A percentile compares a stretch with the other conserved stretches of the same genome.
Conservation (phyloP, 1,139 yeast species). For the Yamadazyma triangularis region DNA sequence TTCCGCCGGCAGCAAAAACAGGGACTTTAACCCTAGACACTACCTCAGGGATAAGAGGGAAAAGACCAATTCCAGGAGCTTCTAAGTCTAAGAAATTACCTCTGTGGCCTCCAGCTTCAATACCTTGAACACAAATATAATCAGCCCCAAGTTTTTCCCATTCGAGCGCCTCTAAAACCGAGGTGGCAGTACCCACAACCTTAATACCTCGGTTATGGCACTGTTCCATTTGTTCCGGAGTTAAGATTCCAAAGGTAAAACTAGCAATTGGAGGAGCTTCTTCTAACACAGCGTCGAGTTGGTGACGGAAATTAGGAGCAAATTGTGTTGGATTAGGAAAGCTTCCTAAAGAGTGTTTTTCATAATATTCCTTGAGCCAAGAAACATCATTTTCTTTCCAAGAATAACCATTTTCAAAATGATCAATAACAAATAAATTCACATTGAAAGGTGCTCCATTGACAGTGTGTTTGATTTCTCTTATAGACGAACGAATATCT, state of each 20-base stretch:
- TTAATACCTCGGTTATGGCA: constrained; percentile 43
- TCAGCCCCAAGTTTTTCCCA: constrained; percentile 22
- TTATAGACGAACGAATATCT: constrained; percentile 9
- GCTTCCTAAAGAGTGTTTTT: constrained; percentile 24
- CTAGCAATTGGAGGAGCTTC: constrained; percentile 34
- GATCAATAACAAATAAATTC: constrained; percentile 37
- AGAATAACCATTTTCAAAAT: constrained; percentile 7
- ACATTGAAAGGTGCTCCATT: constrained; percentile 26
- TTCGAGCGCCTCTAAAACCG: constrained; percentile 29
- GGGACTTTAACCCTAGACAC: constrained; percentile 27
- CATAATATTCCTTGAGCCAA: constrained; percentile 20
- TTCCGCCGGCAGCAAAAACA: constrained; percentile 45
- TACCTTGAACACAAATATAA: constrained; percentile 46
- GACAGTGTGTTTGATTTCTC: constrained; percentile 11
- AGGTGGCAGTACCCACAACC: constrained; percentile 48
- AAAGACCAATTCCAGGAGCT: constrained; percentile 27
- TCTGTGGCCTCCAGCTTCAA: constrained; percentile 55
- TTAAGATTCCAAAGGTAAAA: constrained; percentile 48
- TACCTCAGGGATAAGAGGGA: constrained; percentile 11
- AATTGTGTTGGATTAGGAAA: constrained; percentile 9
- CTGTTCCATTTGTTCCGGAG: constrained; percentile 29
- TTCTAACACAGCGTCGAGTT: constrained; percentile 7
- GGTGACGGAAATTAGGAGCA: not conserved
- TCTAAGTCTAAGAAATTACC: constrained; percentile 33
- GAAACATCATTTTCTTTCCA: constrained; percentile 12